Evolutionary conservation across 2,329 filamentous ascomycete genomes (phyloP), one percentile per base, ranked within the genome.

Genomic region (Colletotrichum graminicola): DNA sequence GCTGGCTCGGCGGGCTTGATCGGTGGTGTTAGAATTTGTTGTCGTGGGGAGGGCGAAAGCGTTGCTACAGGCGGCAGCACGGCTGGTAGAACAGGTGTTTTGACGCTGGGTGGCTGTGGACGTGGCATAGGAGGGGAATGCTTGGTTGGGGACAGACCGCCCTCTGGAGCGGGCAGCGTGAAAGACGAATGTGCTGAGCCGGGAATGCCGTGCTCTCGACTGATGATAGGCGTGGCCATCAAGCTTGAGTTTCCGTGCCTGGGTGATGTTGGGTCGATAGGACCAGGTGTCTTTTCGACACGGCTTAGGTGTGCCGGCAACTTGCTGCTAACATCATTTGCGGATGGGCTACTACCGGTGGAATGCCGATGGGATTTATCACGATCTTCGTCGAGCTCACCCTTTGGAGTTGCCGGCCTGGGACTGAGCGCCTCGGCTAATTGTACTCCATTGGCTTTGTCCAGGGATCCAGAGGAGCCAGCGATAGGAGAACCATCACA

Each of bases 21-120:
- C 2, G 89, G 90, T 32, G 90, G 89, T 21, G 87, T 89, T 62
- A 90, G 77, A 68, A 90, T 89, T 74, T 88, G 86, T 67, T 86
- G 83, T 18, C 84, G 85, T 2, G 87, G 85, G 52, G 86, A 88
- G 0, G 90, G 90, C 12, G 88, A 87, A 59, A 92, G 77, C 1
- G 87, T 83, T 51, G 88, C 84, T 2, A 86, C 79, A 0, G 90
- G 90, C 6, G 90, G 90, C 3, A 92, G 80, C 32, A 91, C 84
- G 0, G 86, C 82, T 18, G 82, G 78, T 23, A 34, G 78, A 77
- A 47, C 69, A 26, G 71, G 63, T 2, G 67, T 68, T 39, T 67
- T 72, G 52, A 62, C 52, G 34, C 64, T 67, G 14, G 73, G 51
- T 18, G 72, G 65, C 34, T 73, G 64, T 7, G 67, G 64, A 51